phyloP scores from a whole-genome alignment of 805 yeast species.

The Candida andamanensis region DNA sequence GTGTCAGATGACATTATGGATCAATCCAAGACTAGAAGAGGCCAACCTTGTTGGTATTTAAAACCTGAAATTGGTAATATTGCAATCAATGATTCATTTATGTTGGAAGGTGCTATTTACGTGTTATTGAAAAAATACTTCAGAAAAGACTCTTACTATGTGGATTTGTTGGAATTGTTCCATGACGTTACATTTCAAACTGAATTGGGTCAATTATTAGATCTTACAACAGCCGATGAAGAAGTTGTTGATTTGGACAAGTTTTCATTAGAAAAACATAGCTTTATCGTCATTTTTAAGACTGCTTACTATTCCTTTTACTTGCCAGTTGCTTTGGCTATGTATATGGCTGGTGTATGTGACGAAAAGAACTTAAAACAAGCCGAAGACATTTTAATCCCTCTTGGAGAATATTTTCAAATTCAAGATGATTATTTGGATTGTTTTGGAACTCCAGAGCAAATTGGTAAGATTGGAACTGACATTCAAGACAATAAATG shows the following conservation, averaged over 20 bases:
- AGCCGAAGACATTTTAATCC: constrained; percentile 81
- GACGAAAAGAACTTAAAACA: constrained; percentile 75
- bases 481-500: constrained; percentile 98
- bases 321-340: constrained; percentile 94
- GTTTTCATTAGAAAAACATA: constrained; percentile 84
- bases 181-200: constrained; percentile 98
- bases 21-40: constrained; percentile 91
- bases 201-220: constrained; percentile 93
- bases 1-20: constrained; percentile 99
- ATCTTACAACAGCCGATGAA: constrained; percentile 95
- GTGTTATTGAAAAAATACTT: constrained; percentile 84
- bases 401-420: constrained; percentile 97
- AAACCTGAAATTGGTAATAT: constrained; percentile 76
- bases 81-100: constrained; percentile 95
- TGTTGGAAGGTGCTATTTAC: constrained; percentile 94
- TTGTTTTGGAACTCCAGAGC: constrained; percentile 95
- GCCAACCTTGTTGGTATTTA: constrained; percentile 97
- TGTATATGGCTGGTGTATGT: constrained; percentile 82
- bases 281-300: constrained; percentile 92
- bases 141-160: constrained; percentile 74
- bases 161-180: constrained; percentile 86
- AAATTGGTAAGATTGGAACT: constrained; percentile 97
- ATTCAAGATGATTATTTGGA: constrained; percentile 97
- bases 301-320: constrained; percentile 97
- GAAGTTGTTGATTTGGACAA: constrained; percentile 84